Percentiles rank a stretch among this genome's conserved stretches.
These are phyloP conservation scores for Phaeosphaeriaceae sp. DNA, from an alignment of 2,329 filamentous ascomycete species.

Conservation along the genomic window DNA sequence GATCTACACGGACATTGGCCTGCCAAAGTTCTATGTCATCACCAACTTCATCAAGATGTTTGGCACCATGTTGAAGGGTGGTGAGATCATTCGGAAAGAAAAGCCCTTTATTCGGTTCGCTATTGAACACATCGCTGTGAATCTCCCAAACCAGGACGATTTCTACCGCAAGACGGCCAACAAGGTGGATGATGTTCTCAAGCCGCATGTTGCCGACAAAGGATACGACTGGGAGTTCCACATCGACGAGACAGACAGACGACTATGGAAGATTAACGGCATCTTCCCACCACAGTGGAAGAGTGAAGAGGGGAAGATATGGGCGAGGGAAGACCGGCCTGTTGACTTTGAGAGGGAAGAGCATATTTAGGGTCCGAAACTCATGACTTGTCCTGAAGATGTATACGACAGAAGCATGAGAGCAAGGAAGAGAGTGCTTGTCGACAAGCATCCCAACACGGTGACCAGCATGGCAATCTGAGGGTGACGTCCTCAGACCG, in stretches of 20 bases:
- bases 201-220: slow-evolving; percentile 51
- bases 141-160: too few species aligned
- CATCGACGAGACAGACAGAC: slow-evolving; percentile 53
- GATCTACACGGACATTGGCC: slow-evolving; percentile 47
- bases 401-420: too few species aligned
- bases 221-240: slow-evolving; percentile 57
- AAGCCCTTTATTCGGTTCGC: slow-evolving; percentile 50
- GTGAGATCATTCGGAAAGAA: not conserved
- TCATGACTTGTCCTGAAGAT: too few species aligned
- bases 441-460: too few species aligned
- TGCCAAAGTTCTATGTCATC: slow-evolving; percentile 57
- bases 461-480: too few species aligned
- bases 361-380: too few species aligned
- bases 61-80: slow-evolving; percentile 14
- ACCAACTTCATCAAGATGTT: slow-evolving; percentile 35
- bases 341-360: too few species aligned
- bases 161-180: too few species aligned
- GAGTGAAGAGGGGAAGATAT: too few species aligned
- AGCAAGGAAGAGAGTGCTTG: too few species aligned
- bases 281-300: slow-evolving; percentile 51
- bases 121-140: slow-evolving; percentile 45
- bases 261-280: slow-evolving; percentile 56
- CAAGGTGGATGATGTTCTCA: slow-evolving; percentile 47
- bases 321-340: too few species aligned
- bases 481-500: too few species aligned